A percentile compares a stretch with the other conserved stretches of the same genome.
phyloP scores from a whole-genome alignment of 345 rosid species.

The Alliaria petiolata region DNA sequence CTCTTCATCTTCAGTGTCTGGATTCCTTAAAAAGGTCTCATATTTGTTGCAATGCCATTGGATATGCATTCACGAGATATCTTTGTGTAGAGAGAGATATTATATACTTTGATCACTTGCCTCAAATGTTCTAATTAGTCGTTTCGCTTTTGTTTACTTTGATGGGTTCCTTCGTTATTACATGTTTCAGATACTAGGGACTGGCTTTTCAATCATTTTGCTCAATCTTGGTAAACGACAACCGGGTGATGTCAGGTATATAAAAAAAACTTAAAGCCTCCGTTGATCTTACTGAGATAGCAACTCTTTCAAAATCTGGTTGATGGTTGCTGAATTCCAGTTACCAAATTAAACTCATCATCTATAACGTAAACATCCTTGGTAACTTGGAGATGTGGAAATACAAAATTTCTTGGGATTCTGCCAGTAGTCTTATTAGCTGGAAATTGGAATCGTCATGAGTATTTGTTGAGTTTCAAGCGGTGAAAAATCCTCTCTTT shows the following conservation, averaged over 20 bases:
- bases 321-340: not conserved
- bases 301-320: not conserved
- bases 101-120: not conserved
- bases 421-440: conserved; percentile 26
- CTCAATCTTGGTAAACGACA: conserved; percentile 77
- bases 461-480: conserved; percentile 6
- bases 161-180: not conserved
- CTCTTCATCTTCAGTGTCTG: conserved; percentile 3
- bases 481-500: conserved; percentile 7
- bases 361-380: conserved; percentile 5
- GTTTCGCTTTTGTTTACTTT: not conserved
- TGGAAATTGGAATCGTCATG: conserved; percentile 22
- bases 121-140: not conserved
- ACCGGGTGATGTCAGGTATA: conserved; percentile 91
- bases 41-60: conserved; percentile 8
- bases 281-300: not conserved
- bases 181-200: conserved; percentile 61
- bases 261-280: conserved; percentile 3
- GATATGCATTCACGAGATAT: not conserved
- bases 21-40: not conserved
- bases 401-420: conserved; percentile 3
- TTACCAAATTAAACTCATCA: not conserved
- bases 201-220: conserved; percentile 73
- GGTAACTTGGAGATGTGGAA: not conserved
- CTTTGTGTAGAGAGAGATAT: not conserved